Conservation (phyloP, 139 green algal genomes). For the Auxenochlorella protothecoides region DNA sequence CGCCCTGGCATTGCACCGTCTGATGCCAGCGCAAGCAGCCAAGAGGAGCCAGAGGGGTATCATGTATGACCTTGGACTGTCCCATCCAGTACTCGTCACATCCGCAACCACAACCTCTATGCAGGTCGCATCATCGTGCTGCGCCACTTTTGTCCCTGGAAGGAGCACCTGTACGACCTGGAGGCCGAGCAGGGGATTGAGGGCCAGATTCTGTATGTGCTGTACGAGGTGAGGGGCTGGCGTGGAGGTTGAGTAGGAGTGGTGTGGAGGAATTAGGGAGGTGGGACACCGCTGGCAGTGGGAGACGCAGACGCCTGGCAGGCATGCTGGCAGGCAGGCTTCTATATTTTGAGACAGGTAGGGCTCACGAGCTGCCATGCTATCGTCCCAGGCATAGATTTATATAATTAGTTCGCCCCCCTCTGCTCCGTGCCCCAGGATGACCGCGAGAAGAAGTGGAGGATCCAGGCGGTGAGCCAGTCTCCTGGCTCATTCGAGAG, state of each 20-base stretch:
- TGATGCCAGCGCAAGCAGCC: not conserved
- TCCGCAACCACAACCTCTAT: not conserved
- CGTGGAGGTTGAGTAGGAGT: not conserved
- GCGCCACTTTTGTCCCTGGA: constrained; percentile 75
- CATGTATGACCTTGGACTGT: no score
- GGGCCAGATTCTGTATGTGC: constrained; percentile 34
- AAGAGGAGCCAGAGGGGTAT: no score
- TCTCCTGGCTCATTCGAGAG: constrained; percentile 70
- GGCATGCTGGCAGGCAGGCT: no score
- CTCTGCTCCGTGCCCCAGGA: constrained; percentile 33
- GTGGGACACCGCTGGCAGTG: no score
- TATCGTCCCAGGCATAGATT: no score
- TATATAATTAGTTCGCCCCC: no score
- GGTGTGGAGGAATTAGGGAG: not conserved
- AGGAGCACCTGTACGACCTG: constrained; percentile 89
- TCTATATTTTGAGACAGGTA: no score
- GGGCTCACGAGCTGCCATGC: no score
- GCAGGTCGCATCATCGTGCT: constrained; percentile 48
- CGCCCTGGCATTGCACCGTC: no score
- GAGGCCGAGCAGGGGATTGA: constrained; percentile 72
- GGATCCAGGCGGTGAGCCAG: constrained; percentile 71
- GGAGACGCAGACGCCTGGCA: no score
- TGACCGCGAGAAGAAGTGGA: constrained; percentile 66
- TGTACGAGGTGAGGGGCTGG: constrained; percentile 50
- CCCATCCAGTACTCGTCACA: no score